These are phyloP conservation scores for Colletotrichum caudatum DNA, from an alignment of 2,329 filamentous ascomycete genomes.

Conservation along the genomic window DNA sequence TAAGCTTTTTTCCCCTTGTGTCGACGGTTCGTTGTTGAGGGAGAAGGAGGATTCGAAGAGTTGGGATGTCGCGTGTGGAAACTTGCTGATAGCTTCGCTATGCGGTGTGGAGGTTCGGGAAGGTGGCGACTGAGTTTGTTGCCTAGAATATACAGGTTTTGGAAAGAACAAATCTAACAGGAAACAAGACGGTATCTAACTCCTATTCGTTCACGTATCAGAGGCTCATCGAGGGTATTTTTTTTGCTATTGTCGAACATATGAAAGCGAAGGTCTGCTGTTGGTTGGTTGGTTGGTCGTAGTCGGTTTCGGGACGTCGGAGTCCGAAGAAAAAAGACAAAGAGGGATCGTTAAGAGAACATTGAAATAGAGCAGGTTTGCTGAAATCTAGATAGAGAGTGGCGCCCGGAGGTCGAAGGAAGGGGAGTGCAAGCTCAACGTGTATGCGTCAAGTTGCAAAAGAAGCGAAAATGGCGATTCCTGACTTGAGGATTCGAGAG, in stretches of 20 bases:
- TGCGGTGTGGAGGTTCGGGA: not conserved
- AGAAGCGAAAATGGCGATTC: slow-evolving; percentile 45
- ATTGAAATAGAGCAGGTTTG: slow-evolving; percentile 50
- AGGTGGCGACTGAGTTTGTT: slow-evolving; percentile 15
- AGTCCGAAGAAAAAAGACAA: slow-evolving; percentile 49
- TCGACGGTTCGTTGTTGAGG: slow-evolving; percentile 9
- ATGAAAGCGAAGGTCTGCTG: slow-evolving; percentile 41
- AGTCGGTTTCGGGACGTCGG: slow-evolving; percentile 33
- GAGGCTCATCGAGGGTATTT: slow-evolving; percentile 54
- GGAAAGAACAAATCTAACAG: slow-evolving; percentile 35
- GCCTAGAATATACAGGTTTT: slow-evolving; percentile 38
- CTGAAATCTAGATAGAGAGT: slow-evolving; percentile 32
- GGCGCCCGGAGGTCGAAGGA: slow-evolving; percentile 28
- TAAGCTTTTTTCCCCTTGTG: slow-evolving; percentile 8
- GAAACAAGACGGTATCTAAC: slow-evolving; percentile 44
- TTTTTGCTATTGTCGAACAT: slow-evolving; percentile 40
- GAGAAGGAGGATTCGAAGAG: slow-evolving; percentile 14
- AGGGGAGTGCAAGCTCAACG: slow-evolving; percentile 23
- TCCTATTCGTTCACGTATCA: slow-evolving; percentile 51
- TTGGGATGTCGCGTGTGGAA: not conserved
- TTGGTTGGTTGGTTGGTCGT: slow-evolving; percentile 40
- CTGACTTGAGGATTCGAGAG: slow-evolving; percentile 43
- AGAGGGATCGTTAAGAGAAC: slow-evolving; percentile 59
- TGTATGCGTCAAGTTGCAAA: slow-evolving; percentile 39
- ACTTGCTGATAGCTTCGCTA: slow-evolving; percentile 1